Conservation (phyloP, 495 filamentous ascomycete genomes). For the Tuber borchii region DNA sequence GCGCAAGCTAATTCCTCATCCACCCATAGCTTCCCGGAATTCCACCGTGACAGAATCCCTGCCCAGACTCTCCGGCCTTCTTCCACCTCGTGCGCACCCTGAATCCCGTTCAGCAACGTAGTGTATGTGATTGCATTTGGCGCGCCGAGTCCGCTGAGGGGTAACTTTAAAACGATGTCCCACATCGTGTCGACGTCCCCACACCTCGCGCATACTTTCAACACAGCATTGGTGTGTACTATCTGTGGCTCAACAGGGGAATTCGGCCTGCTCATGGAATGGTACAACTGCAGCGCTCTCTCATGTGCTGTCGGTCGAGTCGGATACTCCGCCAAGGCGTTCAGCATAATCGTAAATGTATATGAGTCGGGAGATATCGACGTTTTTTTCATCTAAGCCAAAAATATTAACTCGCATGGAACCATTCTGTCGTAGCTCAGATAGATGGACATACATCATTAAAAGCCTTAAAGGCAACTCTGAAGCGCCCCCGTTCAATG, state of each 20-base stretch:
- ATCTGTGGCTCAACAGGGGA: slow-evolving; percentile 58
- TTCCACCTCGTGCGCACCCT: slow-evolving; percentile 44
- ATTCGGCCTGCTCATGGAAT: slow-evolving; percentile 57
- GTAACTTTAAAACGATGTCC: slow-evolving; percentile 59
- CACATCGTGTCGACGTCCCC: slow-evolving; percentile 69
- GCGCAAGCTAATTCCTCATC: slow-evolving; percentile 67
- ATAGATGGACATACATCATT: slow-evolving; percentile 60
- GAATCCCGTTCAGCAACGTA: slow-evolving; percentile 67
- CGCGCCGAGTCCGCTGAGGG: slow-evolving; percentile 53
- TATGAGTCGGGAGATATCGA: slow-evolving; percentile 62
- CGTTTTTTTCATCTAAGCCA: slow-evolving; percentile 83
- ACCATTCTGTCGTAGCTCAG: slow-evolving; percentile 4
- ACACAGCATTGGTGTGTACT: slow-evolving; percentile 77
- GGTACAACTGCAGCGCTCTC: slow-evolving; percentile 63
- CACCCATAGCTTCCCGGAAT: slow-evolving; percentile 56
- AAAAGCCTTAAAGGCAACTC: slow-evolving; percentile 64
- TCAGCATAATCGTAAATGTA: slow-evolving; percentile 78
- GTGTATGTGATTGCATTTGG: slow-evolving; percentile 70
- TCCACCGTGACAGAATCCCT: slow-evolving; percentile 70
- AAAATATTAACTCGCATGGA: background rate
- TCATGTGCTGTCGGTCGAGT: slow-evolving; percentile 51
- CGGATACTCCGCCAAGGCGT: slow-evolving; percentile 57
- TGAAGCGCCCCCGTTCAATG: slow-evolving; percentile 53
- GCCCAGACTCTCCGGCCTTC: slow-evolving; percentile 69
- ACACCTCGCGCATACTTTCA: slow-evolving; percentile 68